A percentile compares a stretch with the other conserved stretches of the same genome.
Conservation (phyloP, 352 stramenopile species). For the Globisporangium middletonii region DNA sequence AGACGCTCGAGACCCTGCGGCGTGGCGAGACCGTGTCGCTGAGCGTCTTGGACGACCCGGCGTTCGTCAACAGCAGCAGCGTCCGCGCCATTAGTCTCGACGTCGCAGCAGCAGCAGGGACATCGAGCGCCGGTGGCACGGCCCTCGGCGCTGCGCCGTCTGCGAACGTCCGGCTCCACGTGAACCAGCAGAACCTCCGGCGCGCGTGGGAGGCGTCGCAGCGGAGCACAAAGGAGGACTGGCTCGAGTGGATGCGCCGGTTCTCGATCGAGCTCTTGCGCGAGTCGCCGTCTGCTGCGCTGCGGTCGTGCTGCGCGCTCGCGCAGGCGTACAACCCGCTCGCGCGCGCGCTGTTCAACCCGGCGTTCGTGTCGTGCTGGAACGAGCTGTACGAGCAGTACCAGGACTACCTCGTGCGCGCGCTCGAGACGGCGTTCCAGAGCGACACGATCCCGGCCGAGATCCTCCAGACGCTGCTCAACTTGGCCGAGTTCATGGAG, state of each 20-base stretch:
- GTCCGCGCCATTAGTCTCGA: conserved; percentile 36
- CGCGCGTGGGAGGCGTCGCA: conserved; percentile 94
- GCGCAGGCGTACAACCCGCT: conserved; percentile 96
- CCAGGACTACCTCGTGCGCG: conserved; percentile 89
- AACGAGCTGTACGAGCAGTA: conserved; percentile 94
- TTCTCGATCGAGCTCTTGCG: conserved; percentile 96
- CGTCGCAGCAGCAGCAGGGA: conserved; percentile 21
- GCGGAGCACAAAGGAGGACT: conserved; percentile 90
- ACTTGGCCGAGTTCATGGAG: conserved; percentile 99
- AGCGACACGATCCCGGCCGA: conserved; percentile 91
- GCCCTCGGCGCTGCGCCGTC: conserved; percentile 30
- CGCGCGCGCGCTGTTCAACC: conserved; percentile 96
- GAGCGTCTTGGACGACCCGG: conserved; percentile 45
- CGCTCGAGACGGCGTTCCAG: conserved; percentile 93
- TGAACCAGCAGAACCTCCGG: conserved; percentile 92
- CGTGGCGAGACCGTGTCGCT: conserved; percentile 33
- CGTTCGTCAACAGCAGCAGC: conserved; percentile 34
- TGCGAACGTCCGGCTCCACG: conserved; percentile 67
- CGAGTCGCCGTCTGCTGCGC: conserved; percentile 92
- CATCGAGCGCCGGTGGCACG: conserved; percentile 15
- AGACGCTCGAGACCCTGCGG: conserved; percentile 50
- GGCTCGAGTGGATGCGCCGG: conserved; percentile 96
- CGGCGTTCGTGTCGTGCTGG: conserved; percentile 99
- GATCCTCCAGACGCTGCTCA: conserved; percentile 95
- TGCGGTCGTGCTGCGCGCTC: conserved; percentile 91